phyloP scores from a whole-genome alignment of 2,329 filamentous ascomycete species.

The Mycocentrospora acerina region DNA sequence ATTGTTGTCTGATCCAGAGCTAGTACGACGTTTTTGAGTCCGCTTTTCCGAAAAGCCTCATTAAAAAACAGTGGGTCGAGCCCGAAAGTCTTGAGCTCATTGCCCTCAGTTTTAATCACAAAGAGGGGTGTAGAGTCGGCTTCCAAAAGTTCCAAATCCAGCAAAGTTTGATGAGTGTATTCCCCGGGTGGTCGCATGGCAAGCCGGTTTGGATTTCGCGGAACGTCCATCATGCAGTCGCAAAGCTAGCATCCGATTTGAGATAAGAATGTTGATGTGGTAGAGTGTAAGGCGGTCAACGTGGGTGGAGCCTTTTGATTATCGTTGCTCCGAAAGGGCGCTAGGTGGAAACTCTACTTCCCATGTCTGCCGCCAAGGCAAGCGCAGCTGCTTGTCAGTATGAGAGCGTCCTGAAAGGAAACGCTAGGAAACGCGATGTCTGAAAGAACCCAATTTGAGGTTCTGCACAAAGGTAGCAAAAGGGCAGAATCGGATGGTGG shows the following conservation, averaged over 20 bases:
- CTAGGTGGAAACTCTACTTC: too few species aligned
- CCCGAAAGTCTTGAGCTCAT: conserved; percentile 2
- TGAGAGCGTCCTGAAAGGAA: too few species aligned
- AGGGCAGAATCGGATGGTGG: too few species aligned
- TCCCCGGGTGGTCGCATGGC: conserved; percentile 3
- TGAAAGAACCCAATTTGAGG: too few species aligned
- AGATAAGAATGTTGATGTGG: background rate
- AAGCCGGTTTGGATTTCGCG: background rate
- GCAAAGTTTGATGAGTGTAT: conserved; percentile 1
- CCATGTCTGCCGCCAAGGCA: too few species aligned
- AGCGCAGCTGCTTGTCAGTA: too few species aligned
- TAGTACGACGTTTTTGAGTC: conserved; percentile 9
- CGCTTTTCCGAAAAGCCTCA: conserved; percentile 17
- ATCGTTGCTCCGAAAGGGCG: too few species aligned
- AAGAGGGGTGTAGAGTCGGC: conserved; percentile 24
- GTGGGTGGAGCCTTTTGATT: too few species aligned
- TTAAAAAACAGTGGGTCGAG: conserved; percentile 29
- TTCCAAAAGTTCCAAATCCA: conserved; percentile 28
- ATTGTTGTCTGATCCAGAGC: conserved; percentile 13
- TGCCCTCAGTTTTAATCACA: conserved; percentile 14
- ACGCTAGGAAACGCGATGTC: too few species aligned
- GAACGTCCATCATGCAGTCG: too few species aligned
- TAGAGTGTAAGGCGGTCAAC: background rate
- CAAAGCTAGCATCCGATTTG: background rate
- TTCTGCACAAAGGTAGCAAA: too few species aligned